These are phyloP conservation scores for Phytophthora pluvialis DNA, from an alignment of 352 stramenopile species.

Conservation along the genomic window DNA sequence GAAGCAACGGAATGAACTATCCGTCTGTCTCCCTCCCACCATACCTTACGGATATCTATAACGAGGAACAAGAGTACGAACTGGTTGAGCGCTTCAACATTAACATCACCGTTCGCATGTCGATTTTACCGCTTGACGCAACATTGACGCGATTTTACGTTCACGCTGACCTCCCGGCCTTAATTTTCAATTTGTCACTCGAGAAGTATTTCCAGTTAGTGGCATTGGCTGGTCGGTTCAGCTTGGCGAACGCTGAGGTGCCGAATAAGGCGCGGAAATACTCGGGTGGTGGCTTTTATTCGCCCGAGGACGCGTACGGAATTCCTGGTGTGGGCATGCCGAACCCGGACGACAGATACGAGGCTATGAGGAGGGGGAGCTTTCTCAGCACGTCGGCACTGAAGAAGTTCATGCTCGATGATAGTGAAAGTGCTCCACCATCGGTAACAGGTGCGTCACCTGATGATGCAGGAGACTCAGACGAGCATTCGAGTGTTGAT, in stretches of 20 bases:
- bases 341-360: conserved; percentile 28
- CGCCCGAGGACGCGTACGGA: conserved; percentile 16
- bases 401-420: conserved; percentile 57
- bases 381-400: conserved; percentile 61
- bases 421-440: conserved; percentile 30
- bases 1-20: conserved; percentile 34
- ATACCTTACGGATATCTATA: conserved; percentile 49
- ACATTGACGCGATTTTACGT: conserved; percentile 86
- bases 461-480: conserved; percentile 46
- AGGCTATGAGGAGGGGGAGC: conserved; percentile 39
- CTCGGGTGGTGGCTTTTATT: conserved; percentile 24
- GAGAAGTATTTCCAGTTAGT: conserved; percentile 86
- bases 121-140: conserved; percentile 83
- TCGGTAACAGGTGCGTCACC: conserved; percentile 24
- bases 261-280: conserved; percentile 34
- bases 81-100: conserved; percentile 88
- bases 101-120: conserved; percentile 86
- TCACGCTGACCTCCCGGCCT: conserved; percentile 78
- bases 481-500: conserved; percentile 71
- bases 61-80: conserved; percentile 74
- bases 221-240: conserved; percentile 67
- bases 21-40: conserved; percentile 50
- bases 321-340: conserved; percentile 9
- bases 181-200: conserved; percentile 87
- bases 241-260: conserved; percentile 36